Evolutionary conservation across 2,329 filamentous ascomycete genomes (phyloP).

Genomic region (Drechslera avenae): DNA sequence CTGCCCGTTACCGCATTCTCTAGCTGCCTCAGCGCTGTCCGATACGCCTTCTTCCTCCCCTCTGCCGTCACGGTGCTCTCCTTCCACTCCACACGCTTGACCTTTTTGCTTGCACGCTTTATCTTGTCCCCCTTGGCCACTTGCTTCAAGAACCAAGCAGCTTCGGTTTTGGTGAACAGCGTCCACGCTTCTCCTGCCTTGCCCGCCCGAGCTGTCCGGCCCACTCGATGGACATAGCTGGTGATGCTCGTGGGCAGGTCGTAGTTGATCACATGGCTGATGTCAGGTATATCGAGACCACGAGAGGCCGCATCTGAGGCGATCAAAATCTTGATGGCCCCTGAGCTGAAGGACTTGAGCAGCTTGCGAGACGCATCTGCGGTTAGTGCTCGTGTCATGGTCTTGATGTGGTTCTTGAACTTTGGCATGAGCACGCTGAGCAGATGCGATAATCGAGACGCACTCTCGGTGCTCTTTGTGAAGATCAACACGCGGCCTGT

Average conservation of each 20-base stretch:
- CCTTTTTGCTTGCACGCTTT: constrained; percentile 51
- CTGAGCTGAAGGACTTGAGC: constrained; percentile 67
- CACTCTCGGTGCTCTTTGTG: constrained; percentile 86
- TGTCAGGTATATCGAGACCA: constrained; percentile 79
- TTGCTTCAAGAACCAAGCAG: constrained; percentile 88
- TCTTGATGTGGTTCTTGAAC: constrained; percentile 64
- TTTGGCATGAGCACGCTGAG: constrained; percentile 69
- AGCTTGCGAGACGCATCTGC: constrained; percentile 71
- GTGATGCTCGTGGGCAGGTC: constrained; percentile 82
- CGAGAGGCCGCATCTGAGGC: constrained; percentile 93
- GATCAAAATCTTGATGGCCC: constrained; percentile 74
- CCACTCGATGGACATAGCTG: constrained; percentile 89
- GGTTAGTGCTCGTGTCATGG: constrained; percentile 78
- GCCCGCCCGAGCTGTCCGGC: constrained; percentile 84
- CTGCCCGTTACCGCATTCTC: constrained; percentile 62
- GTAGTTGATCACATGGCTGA: constrained; percentile 91
- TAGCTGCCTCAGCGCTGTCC: constrained; percentile 64
- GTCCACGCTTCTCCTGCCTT: constrained; percentile 82
- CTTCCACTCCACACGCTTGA: constrained; percentile 53
- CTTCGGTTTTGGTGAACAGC: constrained; percentile 79
- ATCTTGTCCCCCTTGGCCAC: constrained; percentile 66
- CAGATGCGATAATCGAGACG: constrained; percentile 83
- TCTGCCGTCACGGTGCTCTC: constrained; percentile 49
- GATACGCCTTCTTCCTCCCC: constrained; percentile 51
- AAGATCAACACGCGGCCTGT: constrained; percentile 71